phyloP scores from a whole-genome alignment of 2,329 filamentous ascomycete species.

The Pseudopyrenochaeta lycopersici region DNA sequence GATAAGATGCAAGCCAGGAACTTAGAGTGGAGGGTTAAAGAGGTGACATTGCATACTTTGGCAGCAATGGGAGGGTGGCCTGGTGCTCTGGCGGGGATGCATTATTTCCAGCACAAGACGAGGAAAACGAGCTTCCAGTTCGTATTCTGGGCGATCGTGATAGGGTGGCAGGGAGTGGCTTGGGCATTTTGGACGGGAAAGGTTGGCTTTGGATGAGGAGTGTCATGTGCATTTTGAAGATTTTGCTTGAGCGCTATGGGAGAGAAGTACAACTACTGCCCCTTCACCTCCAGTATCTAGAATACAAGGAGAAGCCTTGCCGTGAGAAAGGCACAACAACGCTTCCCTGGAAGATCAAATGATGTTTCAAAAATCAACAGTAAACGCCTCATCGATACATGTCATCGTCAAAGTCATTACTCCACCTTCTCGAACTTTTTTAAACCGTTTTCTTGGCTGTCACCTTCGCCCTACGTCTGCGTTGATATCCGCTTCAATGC shows the following conservation, averaged over 20 bases:
- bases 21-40: slow-evolving; percentile 42
- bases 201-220: not conserved
- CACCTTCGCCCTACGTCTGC: slow-evolving; percentile 18
- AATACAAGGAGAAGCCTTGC: no score
- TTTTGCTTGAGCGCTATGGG: no score
- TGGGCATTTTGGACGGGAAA: slow-evolving; percentile 31
- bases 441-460: no score
- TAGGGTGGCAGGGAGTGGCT: slow-evolving; percentile 38
- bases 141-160: slow-evolving; percentile 42
- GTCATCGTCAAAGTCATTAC: slow-evolving; percentile 10
- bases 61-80: slow-evolving; percentile 46
- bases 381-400: not conserved
- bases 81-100: slow-evolving; percentile 42
- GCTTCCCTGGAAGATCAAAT: not conserved
- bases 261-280: no score
- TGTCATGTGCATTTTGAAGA: not conserved
- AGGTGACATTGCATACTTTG: slow-evolving; percentile 39
- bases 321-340: no score
- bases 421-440: slow-evolving; percentile 14
- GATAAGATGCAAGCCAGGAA: slow-evolving; percentile 48
- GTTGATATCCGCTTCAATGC: slow-evolving; percentile 30
- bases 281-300: no score
- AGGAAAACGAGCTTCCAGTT: slow-evolving; percentile 39
- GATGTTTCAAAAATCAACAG: not conserved
- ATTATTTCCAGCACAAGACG: slow-evolving; percentile 50